These are phyloP conservation scores for Pythium pyrilobum DNA, from an alignment of 352 stramenopile genomes.

Conservation along the genomic window DNA sequence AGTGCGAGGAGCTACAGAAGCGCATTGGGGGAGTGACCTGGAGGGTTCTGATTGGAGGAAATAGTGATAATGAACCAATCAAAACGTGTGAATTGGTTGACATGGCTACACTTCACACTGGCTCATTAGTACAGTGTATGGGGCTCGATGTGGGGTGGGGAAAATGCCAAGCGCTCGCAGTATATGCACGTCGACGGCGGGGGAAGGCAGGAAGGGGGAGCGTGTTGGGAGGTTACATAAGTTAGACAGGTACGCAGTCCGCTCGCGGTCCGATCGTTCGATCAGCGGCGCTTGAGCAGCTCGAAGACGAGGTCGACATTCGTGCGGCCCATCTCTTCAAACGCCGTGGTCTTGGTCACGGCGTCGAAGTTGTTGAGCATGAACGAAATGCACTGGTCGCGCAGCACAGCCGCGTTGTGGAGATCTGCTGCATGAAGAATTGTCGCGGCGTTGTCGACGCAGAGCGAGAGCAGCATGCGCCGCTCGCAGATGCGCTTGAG, in stretches of 20 bases:
- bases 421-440: constrained; percentile 97
- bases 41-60: not conserved
- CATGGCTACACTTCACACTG: constrained; percentile 4
- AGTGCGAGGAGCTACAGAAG: too few relatives aligned
- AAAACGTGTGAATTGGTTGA: not conserved
- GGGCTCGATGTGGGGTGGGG: too few relatives aligned
- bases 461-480: constrained; percentile 94
- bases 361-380: constrained; percentile 97
- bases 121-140: not conserved
- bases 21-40: not conserved
- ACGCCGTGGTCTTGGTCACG: constrained; percentile 94
- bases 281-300: constrained; percentile 87
- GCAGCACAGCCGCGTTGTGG: constrained; percentile 91
- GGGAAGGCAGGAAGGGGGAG: too few relatives aligned
- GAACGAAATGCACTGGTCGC: constrained; percentile 94
- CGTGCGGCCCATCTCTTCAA: constrained; percentile 97
- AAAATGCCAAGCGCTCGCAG: too few relatives aligned
- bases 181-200: too few relatives aligned
- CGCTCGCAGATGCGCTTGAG: constrained; percentile 94
- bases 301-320: constrained; percentile 99
- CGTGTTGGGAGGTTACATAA: constrained; percentile 1
- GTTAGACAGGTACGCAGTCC: not conserved
- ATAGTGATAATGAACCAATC: too few relatives aligned
- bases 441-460: constrained; percentile 93
- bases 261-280: too few relatives aligned